A percentile compares a stretch with the other conserved stretches of the same genome.
phyloP scores from a whole-genome alignment of 768 basidiomycete genomes.

The Tubosaeta sp. region DNA sequence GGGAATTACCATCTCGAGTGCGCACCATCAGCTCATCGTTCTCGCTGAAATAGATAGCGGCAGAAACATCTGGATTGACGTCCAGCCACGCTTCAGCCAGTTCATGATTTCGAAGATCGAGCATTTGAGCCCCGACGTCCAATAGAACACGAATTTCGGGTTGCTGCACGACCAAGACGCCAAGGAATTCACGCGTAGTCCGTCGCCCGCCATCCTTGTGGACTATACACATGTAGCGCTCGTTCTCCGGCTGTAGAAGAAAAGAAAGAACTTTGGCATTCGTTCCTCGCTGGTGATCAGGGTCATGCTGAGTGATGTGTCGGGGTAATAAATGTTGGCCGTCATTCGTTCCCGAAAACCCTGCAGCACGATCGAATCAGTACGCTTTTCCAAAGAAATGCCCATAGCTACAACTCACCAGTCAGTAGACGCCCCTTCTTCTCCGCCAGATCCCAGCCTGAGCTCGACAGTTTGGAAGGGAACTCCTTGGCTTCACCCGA shows the following conservation, averaged over 20 bases:
- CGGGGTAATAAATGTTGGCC: slow-evolving; percentile 32
- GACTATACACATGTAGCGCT: slow-evolving; percentile 5
- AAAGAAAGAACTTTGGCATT: slow-evolving; percentile 13
- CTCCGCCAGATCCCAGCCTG: slow-evolving; percentile 8
- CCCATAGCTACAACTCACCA: not conserved
- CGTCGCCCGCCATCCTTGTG: not conserved
- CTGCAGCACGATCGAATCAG: slow-evolving; percentile 9
- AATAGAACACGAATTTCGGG: slow-evolving; percentile 42
- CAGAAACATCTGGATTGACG: slow-evolving; percentile 6
- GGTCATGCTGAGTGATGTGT: slow-evolving; percentile 24
- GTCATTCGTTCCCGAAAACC: slow-evolving; percentile 38
- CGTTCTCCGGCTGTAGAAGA: slow-evolving; percentile 22
- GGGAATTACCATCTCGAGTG: slow-evolving; percentile 32
- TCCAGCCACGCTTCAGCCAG: slow-evolving; percentile 40
- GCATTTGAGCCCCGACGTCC: slow-evolving; percentile 52
- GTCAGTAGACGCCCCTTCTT: not conserved
- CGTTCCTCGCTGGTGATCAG: slow-evolving; percentile 11
- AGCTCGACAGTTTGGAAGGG: slow-evolving; percentile 20
- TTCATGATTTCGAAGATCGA: slow-evolving; percentile 42
- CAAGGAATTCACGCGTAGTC: slow-evolving; percentile 25
- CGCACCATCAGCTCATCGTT: slow-evolving; percentile 23
- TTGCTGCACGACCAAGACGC: slow-evolving; percentile 27
- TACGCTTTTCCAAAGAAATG: not conserved
- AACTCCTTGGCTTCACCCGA: slow-evolving; percentile 13
- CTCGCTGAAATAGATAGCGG: slow-evolving; percentile 23